Conservation (phyloP, 2,329 filamentous ascomycete genomes). For the Cadophora malorum region DNA sequence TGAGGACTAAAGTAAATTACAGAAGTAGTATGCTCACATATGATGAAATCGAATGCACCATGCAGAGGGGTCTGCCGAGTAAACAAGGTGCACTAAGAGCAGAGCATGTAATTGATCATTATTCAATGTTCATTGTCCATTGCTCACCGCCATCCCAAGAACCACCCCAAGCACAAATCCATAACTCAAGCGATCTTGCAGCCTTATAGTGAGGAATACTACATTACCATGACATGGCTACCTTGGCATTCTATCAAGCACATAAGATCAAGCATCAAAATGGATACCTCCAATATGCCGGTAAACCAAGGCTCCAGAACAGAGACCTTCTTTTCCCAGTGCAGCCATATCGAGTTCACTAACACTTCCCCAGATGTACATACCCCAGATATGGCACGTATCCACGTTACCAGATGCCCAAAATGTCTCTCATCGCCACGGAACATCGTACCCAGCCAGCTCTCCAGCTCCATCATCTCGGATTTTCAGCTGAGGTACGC, state of each 20-base stretch:
- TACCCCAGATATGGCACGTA: not conserved
- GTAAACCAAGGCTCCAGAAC: not conserved
- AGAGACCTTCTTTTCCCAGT: not conserved
- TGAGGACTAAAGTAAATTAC: too few species aligned
- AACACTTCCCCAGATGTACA: not conserved
- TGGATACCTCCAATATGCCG: not conserved
- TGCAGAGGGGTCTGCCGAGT: too few species aligned
- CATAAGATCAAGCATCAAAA: not conserved
- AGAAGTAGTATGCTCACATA: too few species aligned
- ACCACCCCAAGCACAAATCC: too few species aligned
- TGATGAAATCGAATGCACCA: too few species aligned
- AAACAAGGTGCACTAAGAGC: too few species aligned
- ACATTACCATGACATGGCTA: too few species aligned
- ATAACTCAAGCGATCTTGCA: too few species aligned
- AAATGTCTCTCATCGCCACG: not conserved
- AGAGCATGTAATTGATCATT: too few species aligned
- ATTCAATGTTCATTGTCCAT: too few species aligned
- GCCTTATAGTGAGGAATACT: too few species aligned
- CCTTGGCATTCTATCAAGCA: not conserved
- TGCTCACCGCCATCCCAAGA: too few species aligned
- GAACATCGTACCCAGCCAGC: not conserved
- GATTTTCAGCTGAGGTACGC: not conserved
- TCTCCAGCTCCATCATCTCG: not conserved
- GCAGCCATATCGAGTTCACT: slow-evolving; percentile 2
- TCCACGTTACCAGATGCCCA: not conserved